A percentile compares a stretch with the other conserved stretches of the same genome.
These are phyloP conservation scores for Aegilops umbellulata DNA, from an alignment of 176 grass and related monocot genomes.

Conservation along the genomic window DNA sequence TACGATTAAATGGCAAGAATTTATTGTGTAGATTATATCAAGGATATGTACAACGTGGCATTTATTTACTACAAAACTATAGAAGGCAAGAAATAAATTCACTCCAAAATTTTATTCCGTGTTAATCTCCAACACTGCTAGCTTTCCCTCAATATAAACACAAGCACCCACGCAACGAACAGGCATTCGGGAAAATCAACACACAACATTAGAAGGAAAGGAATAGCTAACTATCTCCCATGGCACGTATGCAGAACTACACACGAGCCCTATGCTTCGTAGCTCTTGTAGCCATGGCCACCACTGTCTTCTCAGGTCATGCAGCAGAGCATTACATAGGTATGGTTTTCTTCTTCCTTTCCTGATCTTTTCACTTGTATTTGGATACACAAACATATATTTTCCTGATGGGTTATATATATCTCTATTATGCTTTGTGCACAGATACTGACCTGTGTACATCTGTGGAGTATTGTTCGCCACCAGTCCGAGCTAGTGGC, in stretches of 20 bases:
- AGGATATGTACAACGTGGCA: too few species aligned
- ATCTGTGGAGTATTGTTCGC: background rate
- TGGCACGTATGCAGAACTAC: background rate
- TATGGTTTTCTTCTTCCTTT: background rate
- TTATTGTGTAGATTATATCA: too few species aligned
- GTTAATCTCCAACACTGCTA: background rate
- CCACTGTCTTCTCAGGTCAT: background rate
- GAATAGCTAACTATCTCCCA: background rate
- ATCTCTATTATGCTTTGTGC: background rate
- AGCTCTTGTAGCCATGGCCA: background rate
- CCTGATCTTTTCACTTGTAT: background rate
- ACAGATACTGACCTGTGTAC: background rate
- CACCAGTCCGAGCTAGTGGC: background rate
- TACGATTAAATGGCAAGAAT: too few species aligned
- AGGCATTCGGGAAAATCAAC: background rate
- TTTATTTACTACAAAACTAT: too few species aligned
- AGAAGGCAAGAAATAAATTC: too few species aligned
- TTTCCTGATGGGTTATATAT: background rate
- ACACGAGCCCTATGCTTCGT: background rate
- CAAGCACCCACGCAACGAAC: background rate
- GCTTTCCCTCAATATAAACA: background rate
- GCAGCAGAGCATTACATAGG: background rate
- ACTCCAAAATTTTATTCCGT: too few species aligned
- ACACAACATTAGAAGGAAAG: background rate
- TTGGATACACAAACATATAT: background rate